Base-by-base conservation (phyloP, 345 rosid species). In the Hibiscus tridactylites region DNA sequence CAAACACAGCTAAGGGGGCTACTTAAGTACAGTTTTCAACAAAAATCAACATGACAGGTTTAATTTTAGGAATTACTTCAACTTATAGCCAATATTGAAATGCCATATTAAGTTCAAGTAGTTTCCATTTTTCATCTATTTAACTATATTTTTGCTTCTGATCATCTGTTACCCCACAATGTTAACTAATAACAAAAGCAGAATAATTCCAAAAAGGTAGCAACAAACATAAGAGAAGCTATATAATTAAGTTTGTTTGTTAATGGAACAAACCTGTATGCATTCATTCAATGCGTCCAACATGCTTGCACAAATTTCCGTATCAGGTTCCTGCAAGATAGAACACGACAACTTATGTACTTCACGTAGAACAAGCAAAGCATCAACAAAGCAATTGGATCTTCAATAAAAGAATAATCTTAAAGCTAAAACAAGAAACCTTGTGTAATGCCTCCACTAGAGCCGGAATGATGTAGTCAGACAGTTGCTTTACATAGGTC, bases 251-350 rank as follows among this genome's bases (percentile, higher is more conserved):
- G 56, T 66, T 68, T 15, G 29, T 15, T 17, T 4, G 39, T 10
- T 21, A 28, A 46, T 6, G 57, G 13, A 21, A 68, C 85, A 47
- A 69, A 95, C 99, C 98, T 95, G 99, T 69, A 92, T 39, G 81
- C 99, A 95, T 79, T 95, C 99, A 71, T 95, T 95, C 80, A 95
- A 78, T 52, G 99, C 91, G 74, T 92, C 98, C 89, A 95, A 78
- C 98, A 95, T 95, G 76, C 78, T 95, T 72, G 97, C 97, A 75
- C 93, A 84, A 65, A 95, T 92, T 84, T 95, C 99, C 0, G 91
- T 95, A 80, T 95, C 99, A 59, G 98, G 99, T 80, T 95, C 99
- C 99, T 95, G 90, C 81, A 83, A 16, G 56, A 50, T 0, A 71
- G 37, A 46, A 79, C 75, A 74, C 61, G 71, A 29, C 31, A 73